These are phyloP conservation scores for Phytophthora pisi DNA, from an alignment of 352 stramenopile genomes.

Conservation along the genomic window DNA sequence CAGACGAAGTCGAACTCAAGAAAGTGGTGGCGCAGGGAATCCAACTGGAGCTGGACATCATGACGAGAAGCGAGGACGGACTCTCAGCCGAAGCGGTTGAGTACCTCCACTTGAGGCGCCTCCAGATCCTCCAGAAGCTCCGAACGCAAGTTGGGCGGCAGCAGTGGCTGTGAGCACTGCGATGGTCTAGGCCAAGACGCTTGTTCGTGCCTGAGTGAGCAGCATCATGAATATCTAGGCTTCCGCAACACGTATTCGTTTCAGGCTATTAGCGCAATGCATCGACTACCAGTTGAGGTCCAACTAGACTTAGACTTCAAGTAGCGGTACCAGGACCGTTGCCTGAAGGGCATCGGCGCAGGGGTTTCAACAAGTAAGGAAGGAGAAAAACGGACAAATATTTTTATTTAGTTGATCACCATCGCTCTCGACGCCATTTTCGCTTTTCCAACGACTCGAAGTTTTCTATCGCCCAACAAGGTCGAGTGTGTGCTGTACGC, in stretches of 20 bases:
- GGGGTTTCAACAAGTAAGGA: background rate
- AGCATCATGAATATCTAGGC: too few species aligned
- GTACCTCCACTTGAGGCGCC: constrained; percentile 18
- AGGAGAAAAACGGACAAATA: background rate
- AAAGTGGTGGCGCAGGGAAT: constrained; percentile 3
- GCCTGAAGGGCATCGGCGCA: background rate
- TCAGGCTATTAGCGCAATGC: too few species aligned
- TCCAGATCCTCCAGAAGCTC: constrained; percentile 12
- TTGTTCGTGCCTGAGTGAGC: too few species aligned
- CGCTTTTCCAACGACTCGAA: constrained; percentile 8
- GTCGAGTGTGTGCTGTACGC: background rate
- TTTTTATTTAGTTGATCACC: background rate
- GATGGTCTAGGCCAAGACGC: too few species aligned
- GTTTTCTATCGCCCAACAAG: background rate
- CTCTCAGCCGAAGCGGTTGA: constrained; percentile 16
- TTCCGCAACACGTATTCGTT: too few species aligned
- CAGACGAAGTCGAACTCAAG: background rate
- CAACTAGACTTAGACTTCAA: background rate
- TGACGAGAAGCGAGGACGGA: constrained; percentile 23
- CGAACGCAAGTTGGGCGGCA: too few species aligned
- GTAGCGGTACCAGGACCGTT: background rate
- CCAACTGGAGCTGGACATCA: constrained; percentile 19
- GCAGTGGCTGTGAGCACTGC: too few species aligned
- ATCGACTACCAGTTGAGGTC: too few species aligned
- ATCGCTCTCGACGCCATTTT: constrained; percentile 4